Percentiles rank a stretch among this genome's conserved stretches.
Evolutionary conservation across 305 asterid species (phyloP).

Genomic region (Solanum hybrid): DNA sequence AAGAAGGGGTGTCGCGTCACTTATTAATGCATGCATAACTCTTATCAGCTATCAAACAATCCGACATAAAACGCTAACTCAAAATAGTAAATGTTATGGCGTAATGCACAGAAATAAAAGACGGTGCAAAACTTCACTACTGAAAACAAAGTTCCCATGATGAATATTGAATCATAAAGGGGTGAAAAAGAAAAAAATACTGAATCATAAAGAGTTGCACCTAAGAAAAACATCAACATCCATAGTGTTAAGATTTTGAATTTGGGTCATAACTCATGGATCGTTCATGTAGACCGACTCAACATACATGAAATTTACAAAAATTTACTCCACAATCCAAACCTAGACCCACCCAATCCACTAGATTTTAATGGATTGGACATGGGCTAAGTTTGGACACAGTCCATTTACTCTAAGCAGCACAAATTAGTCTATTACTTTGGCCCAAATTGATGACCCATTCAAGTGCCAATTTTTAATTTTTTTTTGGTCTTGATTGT

Average conservation of each 20-base stretch:
- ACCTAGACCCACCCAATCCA: not conserved
- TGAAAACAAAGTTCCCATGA: not conserved
- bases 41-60: not conserved
- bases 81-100: not conserved
- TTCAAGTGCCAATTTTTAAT: not conserved
- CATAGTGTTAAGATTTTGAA: not conserved
- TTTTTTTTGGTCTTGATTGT: no score
- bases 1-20: no score
- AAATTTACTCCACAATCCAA: not conserved
- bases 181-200: not conserved
- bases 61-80: not conserved
- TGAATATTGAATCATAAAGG: not conserved
- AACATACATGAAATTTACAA: not conserved
- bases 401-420: not conserved
- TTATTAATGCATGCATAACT: no score
- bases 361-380: not conserved
- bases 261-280: not conserved
- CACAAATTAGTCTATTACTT: not conserved
- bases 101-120: not conserved
- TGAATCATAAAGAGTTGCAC: not conserved
- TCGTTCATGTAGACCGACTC: not conserved
- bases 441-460: not conserved
- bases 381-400: not conserved
- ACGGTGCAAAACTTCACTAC: not conserved
- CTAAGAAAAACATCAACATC: not conserved